A percentile compares a stretch with the other conserved stretches of the same genome.
Evolutionary conservation across 345 rosid genomes (phyloP).

Genomic region (Syzygium aromaticum): DNA sequence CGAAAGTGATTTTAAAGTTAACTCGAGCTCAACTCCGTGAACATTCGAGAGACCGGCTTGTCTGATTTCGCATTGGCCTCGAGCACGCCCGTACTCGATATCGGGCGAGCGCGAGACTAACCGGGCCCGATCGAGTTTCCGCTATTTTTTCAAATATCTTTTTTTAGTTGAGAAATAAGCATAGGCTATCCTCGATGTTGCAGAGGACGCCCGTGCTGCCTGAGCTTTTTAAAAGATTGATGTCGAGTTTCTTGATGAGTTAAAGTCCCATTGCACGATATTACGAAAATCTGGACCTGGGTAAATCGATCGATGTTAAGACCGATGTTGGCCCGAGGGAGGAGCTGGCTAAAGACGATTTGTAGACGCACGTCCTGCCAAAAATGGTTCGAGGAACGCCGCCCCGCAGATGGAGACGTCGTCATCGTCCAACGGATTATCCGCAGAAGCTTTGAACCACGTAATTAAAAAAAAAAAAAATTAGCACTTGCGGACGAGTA

Average conservation of each 20-base stretch:
- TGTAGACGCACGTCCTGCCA: background rate
- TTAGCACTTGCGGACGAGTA: too few relatives aligned
- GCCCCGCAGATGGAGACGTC: background rate
- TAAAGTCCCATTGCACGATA: background rate
- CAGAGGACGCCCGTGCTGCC: too few relatives aligned
- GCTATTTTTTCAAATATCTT: background rate
- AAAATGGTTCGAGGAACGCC: background rate
- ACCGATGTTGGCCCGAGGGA: background rate
- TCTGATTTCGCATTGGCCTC: rapidly evolving
- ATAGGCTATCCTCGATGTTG: too few relatives aligned
- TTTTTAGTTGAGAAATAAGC: background rate
- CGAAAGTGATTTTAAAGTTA: background rate
- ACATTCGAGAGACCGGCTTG: rapidly evolving
- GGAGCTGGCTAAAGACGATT: background rate
- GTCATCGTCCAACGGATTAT: rapidly evolving
- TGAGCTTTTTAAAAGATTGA: background rate
- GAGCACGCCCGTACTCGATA: background rate
- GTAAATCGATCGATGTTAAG: background rate
- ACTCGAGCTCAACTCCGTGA: background rate
- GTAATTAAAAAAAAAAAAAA: rapidly evolving
- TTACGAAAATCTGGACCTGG: background rate
- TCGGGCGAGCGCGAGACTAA: rapidly evolving
- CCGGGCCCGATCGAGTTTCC: background rate
- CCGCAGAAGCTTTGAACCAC: rapidly evolving
- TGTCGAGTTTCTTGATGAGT: background rate